These are phyloP conservation scores for Botryotinia globosa DNA, from an alignment of 2,329 filamentous ascomycete genomes.

Conservation along the genomic window DNA sequence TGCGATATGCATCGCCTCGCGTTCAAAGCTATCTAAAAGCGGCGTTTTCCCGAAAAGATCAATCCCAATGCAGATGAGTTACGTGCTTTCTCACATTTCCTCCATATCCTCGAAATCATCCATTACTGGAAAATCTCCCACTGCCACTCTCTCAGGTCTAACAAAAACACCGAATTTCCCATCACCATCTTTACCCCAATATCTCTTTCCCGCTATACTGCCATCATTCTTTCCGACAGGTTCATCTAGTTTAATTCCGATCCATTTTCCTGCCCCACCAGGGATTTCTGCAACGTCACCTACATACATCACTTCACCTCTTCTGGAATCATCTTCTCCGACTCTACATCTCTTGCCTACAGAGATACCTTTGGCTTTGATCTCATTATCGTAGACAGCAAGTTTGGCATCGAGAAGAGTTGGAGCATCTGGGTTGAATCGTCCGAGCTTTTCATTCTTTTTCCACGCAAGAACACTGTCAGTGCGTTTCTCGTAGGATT, in stretches of 20 bases:
- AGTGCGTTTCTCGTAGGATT: constrained; percentile 79
- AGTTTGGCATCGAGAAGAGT: constrained; percentile 70
- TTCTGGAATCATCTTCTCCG: constrained; percentile 63
- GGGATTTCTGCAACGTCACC: constrained; percentile 74
- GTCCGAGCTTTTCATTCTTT: constrained; percentile 88
- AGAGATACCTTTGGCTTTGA: constrained; percentile 65
- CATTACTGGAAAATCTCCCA: constrained; percentile 68
- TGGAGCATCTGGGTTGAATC: constrained; percentile 85
- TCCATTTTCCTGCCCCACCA: constrained; percentile 62
- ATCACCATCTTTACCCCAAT: constrained; percentile 55
- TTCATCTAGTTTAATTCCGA: constrained; percentile 74
- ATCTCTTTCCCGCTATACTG: constrained; percentile 62
- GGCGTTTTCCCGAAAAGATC: background rate
- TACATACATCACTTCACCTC: constrained; percentile 68
- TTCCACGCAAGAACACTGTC: constrained; percentile 96
- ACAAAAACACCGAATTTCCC: constrained; percentile 74
- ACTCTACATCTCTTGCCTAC: constrained; percentile 63
- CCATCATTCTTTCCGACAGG: constrained; percentile 82
- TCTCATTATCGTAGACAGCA: constrained; percentile 64
- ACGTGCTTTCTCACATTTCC: constrained; percentile 53
- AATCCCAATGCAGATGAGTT: background rate
- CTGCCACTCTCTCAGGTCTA: constrained; percentile 72
- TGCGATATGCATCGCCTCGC: background rate
- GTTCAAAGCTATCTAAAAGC: background rate
- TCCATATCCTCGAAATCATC: constrained; percentile 77